Base-by-base conservation (phyloP, 176 grass and related monocot species). In the Aegilops tauschii region DNA sequence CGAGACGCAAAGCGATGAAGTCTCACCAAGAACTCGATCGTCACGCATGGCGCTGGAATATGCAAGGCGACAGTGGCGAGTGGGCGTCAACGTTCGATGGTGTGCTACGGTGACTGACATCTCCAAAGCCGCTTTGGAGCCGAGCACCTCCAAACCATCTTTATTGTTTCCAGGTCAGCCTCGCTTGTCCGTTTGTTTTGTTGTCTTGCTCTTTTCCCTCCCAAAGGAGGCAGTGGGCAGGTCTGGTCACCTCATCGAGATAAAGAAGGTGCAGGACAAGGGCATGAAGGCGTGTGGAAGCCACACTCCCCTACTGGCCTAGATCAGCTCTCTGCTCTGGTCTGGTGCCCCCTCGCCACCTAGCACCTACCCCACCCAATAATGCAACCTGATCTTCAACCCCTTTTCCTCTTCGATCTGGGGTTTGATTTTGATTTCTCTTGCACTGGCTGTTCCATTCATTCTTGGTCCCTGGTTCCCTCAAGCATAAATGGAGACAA, bases 271-370 rank as follows among this genome's bases (percentile, higher is more conserved):
- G 12, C 42, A 29, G 34, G 81, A 80, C 75, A 91, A 84, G 76
- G 17, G 68, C 27, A 23, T 77, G 35, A 61, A 61, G 85, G 76
- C 81, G 81, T 70, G 89, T 91, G 89, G 62, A 39, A n/a, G 69
- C 76, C 89, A 91, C 89, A 74, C 85, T 81, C 82, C 82, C 70
- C 69, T 87, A 81, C 81, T 12, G 47, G 61, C 85, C 12, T 61
- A 31, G 76, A 23, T 77, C 16, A 21, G 12, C 27, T 11, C 42
- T 9, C 9, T 40, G 42, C 23, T 30, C 18, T 47, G 9, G 6
- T 30, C 18, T 47, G 9, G 6, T 65, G 20, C 23, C 64, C 74
- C 65, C 79, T 30, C 79, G 9, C 45, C 63, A 32, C 21, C 37
- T 47, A 42, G 54, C 64, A 49, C 42, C 64, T 5, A 59, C 9